Conservation (phyloP, 768 basidiomycete genomes). For the Cystoderma amianthinum region DNA sequence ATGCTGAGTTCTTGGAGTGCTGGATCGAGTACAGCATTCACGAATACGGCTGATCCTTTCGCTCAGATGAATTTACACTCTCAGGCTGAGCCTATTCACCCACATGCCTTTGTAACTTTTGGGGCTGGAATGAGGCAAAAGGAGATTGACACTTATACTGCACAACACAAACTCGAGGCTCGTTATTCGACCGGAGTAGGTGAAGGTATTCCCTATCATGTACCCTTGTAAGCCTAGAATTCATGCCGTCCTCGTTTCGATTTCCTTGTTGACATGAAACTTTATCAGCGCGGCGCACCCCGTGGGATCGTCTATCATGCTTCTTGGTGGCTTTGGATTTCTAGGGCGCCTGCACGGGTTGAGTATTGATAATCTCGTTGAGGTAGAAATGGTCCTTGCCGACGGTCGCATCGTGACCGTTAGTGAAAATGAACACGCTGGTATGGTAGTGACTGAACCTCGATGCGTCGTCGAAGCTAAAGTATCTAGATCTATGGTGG, state of each 20-base stretch:
- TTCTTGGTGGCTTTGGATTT: constrained; percentile 87
- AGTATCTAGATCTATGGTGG: constrained; percentile 74
- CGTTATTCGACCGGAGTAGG: constrained; percentile 41
- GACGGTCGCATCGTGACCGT: constrained; percentile 82
- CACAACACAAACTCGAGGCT: constrained; percentile 58
- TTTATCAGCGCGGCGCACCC: constrained; percentile 67
- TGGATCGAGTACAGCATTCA: constrained; percentile 17
- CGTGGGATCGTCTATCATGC: constrained; percentile 72
- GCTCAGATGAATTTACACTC: constrained; percentile 30
- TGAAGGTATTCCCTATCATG: constrained; percentile 67
- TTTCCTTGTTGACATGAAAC: constrained; percentile 2
- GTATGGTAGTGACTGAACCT: constrained; percentile 21
- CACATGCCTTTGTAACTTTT: constrained; percentile 78
- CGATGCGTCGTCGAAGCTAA: background rate
- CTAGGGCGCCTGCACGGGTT: constrained; percentile 78
- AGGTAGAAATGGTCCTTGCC: constrained; percentile 87
- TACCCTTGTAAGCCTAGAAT: constrained; percentile 56
- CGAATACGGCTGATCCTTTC: constrained; percentile 11
- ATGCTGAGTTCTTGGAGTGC: constrained; percentile 29
- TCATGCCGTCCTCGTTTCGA: constrained; percentile 1
- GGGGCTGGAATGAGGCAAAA: constrained; percentile 84
- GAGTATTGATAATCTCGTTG: constrained; percentile 85
- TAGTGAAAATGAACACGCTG: constrained; percentile 65
- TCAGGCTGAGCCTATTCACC: constrained; percentile 53
- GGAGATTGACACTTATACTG: constrained; percentile 73